Evolutionary conservation across 371 early-diverging fungal genomes (phyloP), one percentile per base, ranked within the genome.

Genomic region (Zancudomyces culisetae): DNA sequence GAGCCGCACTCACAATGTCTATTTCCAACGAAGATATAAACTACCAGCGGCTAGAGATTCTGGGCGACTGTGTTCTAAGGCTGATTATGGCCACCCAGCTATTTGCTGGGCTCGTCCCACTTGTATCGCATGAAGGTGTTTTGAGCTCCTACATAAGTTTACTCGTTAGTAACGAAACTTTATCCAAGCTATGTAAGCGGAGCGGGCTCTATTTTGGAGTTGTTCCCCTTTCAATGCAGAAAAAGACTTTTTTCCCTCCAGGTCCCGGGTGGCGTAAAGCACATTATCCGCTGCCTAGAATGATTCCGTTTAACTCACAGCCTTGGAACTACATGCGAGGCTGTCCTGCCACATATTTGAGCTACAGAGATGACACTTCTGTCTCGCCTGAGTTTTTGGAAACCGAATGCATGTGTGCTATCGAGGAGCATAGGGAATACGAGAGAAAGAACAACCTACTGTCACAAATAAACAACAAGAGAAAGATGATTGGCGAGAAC

Each of bases 51-150:
- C 70, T 98, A 0, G 98, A 98, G 66, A 83, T 85, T 4, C 66
- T 97, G 1, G 98, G 98, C 1, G 98, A 98, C 60, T 78, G 85
- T 4, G 81, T 92, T 53, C 71, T 98, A n/a, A 97, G 96, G 63
- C 77, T 87, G 51, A 66, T 83, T 24, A 71, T 78, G 0, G 78
- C 85, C 0, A 70, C 85, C 26, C 79, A 83, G 45, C 63, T 93
- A 8, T 93, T 83, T 60, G 79, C 78, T 51, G 50, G 50, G 3
- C 21, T 49, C 3, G 63, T 70, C 27, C 73, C 81, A 42, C 90
- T 90, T 0, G 64, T 71, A 29, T 76, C 80, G 43, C 77, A 88
- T 54, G 94, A 94, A 68, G 85, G 84, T 1, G 76, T 77, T 45
- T 66, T 95, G 23, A 83, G 87, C 21, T 66, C 63, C 28, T 64